Base-by-base conservation (phyloP, 805 yeast genomes). In the Sugiyamaella boreocaroliniensis region DNA sequence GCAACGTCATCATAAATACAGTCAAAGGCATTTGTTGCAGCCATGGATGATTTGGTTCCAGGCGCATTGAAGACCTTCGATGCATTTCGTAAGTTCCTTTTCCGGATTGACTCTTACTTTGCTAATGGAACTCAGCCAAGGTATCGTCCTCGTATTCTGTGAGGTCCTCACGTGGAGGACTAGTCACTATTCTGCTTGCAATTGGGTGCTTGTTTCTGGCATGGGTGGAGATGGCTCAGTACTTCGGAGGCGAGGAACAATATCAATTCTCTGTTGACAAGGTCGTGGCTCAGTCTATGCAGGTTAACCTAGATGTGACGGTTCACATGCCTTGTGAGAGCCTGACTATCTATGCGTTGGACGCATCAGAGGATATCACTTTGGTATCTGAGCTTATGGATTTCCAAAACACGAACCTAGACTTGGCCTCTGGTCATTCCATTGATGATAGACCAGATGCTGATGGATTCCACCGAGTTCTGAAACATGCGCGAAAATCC, bases 151-250 rank as follows among this genome's bases (percentile, higher is more conserved):
- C 80, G 22, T 89, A 88, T 62, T 77, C 83, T 45, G 85, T 85
- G 47, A 73, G 88, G 58, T 85, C 95, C 1, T 70, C 78, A 29
- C 75, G 93, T 56, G 97, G 97, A 37, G 90, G 93, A 4, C 65
- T 79, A 15, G 79, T 89, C 14, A 83, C 96, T 0, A 59, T 88
- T 3, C 43, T 85, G 47, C 81, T 89, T 14, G 73, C 77, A n/a
- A 58, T 85, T 22, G 74, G 78, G 53, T 77, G 86, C 15, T 61
- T 88, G 14, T 79, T 89, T 62, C 72, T 90, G 40, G 68, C 87
- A 5, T 92, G 95, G 87, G 79, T 87, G 12, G 95, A 90, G 64
- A 69, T 89, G 29, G 96, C 97, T 7, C 84, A 86, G 12, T 87
- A 77, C 65, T 73, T 90, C 52, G 96, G 93, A 51, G 97, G 97